Percentiles rank a stretch among this genome's conserved stretches.
phyloP scores from a whole-genome alignment of 2,329 filamentous ascomycete genomes.

The Mycocentrospora acerina region DNA sequence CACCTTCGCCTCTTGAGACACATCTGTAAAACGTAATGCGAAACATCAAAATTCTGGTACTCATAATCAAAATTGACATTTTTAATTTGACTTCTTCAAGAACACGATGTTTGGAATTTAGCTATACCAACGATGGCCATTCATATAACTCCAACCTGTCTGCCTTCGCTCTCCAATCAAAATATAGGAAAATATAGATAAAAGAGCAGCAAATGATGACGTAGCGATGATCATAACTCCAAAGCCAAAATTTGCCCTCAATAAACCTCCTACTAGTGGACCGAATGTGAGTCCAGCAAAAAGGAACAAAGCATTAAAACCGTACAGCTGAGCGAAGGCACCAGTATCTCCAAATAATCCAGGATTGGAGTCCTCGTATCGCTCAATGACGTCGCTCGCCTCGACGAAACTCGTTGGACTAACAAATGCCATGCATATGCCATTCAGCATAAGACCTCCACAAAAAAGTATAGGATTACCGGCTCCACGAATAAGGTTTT shows the following conservation, averaged over 20 bases:
- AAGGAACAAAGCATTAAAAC: constrained; percentile 65
- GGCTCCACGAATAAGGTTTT: constrained; percentile 17
- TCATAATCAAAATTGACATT: no score
- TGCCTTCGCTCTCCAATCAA: no score
- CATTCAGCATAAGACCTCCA: constrained; percentile 49
- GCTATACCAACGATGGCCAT: no score
- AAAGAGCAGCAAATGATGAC: no score
- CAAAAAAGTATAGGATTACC: constrained; percentile 47
- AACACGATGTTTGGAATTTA: no score
- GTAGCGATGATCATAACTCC: constrained; percentile 65
- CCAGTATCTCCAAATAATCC: constrained; percentile 57
- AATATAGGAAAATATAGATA: no score
- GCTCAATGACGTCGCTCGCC: constrained; percentile 56
- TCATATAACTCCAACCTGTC: no score
- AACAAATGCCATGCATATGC: constrained; percentile 56
- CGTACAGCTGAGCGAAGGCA: constrained; percentile 67
- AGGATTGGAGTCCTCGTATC: constrained; percentile 57
- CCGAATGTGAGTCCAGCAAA: constrained; percentile 61
- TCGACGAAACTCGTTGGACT: constrained; percentile 60
- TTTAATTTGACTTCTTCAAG: no score
- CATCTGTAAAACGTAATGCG: no score
- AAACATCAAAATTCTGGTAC: no score
- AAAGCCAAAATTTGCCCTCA: constrained; percentile 57
- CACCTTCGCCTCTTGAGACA: no score
- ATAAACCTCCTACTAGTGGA: constrained; percentile 56